Conservation (phyloP, 495 filamentous ascomycete species). For the Xylaria grammica region DNA sequence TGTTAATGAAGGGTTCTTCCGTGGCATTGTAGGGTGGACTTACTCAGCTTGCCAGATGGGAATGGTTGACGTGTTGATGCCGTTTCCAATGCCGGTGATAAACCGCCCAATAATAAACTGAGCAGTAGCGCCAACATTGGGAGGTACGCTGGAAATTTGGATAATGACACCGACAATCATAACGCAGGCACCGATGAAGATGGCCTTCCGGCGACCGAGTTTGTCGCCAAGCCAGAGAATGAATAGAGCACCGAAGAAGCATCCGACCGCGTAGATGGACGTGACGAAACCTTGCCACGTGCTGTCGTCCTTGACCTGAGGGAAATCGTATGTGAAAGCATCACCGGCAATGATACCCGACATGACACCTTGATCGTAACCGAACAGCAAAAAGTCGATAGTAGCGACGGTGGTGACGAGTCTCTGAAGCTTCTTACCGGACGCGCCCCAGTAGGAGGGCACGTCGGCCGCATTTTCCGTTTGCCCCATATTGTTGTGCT, state of each 20-base stretch:
- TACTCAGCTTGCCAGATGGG: constrained; percentile 76
- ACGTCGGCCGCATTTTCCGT: constrained; percentile 13
- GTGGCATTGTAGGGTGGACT: constrained; percentile 45
- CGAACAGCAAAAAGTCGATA: constrained; percentile 46
- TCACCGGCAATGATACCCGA: constrained; percentile 48
- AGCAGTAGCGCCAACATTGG: constrained; percentile 43
- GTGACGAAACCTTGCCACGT: constrained; percentile 75
- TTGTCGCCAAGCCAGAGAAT: constrained; percentile 70
- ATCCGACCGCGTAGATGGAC: constrained; percentile 70
- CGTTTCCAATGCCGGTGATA: constrained; percentile 72
- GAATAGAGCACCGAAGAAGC: constrained; percentile 68
- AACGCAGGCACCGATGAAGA: constrained; percentile 67
- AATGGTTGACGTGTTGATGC: constrained; percentile 74
- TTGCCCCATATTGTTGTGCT: constrained; percentile 12
- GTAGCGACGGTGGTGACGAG: constrained; percentile 65
- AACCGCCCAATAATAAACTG: constrained; percentile 75
- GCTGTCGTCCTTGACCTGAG: constrained; percentile 42
- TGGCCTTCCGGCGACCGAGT: constrained; percentile 72
- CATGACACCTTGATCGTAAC: constrained; percentile 57
- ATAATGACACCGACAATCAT: constrained; percentile 75
- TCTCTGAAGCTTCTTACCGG: constrained; percentile 56
- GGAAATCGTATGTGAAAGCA: constrained; percentile 44
- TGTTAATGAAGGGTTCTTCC: constrained; percentile 15
- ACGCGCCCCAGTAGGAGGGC: constrained; percentile 53
- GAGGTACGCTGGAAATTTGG: constrained; percentile 58